Percentiles rank a stretch among this genome's conserved stretches.
Evolutionary conservation across 108 stramenopile species (phyloP).

Genomic region (Cyclostephanos invisitatus): DNA sequence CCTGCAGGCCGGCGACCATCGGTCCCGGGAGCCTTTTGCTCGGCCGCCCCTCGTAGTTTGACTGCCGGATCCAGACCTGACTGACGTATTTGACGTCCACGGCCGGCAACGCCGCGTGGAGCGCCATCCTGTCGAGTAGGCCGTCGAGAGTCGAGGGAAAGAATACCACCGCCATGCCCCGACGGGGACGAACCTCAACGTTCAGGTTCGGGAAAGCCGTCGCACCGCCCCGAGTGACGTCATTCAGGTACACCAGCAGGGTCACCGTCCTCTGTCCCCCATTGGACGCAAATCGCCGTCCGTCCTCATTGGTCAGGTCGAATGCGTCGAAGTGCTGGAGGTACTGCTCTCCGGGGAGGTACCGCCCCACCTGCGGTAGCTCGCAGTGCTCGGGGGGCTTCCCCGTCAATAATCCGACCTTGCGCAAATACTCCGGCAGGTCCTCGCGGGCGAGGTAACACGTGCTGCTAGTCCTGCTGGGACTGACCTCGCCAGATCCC

Average conservation of each 20-base stretch:
- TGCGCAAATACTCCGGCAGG: constrained; percentile 76
- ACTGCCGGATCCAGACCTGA: constrained; percentile 97
- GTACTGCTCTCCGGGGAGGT: constrained; percentile 84
- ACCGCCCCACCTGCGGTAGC: constrained; percentile 91
- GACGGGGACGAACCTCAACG: constrained; percentile 71
- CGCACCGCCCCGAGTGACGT: constrained; percentile 85
- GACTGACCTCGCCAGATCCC: constrained; percentile 75
- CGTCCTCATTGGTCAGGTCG: constrained; percentile 82
- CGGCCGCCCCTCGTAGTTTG: constrained; percentile 75
- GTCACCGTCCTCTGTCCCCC: constrained; percentile 94
- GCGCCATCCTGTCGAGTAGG: constrained; percentile 80
- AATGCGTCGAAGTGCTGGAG: constrained; percentile 90
- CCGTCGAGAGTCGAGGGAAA: constrained; percentile 96
- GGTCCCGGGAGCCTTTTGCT: constrained; percentile 67
- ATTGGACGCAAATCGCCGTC: constrained; percentile 79
- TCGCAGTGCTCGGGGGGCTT: constrained; percentile 87
- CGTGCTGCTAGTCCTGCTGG: constrained; percentile 78
- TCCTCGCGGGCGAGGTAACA: constrained; percentile 87
- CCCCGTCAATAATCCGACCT: constrained; percentile 77
- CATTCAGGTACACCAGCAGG: constrained; percentile 95
- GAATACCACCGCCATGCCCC: constrained; percentile 92
- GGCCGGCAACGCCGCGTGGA: constrained; percentile 91
- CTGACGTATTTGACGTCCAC: constrained; percentile 93
- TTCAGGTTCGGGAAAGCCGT: constrained; percentile 89
- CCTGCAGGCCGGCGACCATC: constrained; percentile 66